Percentiles rank a stretch among this genome's conserved stretches.
Conservation (phyloP, 2,329 filamentous ascomycete species). For the Neofusicoccum umdonicola region DNA sequence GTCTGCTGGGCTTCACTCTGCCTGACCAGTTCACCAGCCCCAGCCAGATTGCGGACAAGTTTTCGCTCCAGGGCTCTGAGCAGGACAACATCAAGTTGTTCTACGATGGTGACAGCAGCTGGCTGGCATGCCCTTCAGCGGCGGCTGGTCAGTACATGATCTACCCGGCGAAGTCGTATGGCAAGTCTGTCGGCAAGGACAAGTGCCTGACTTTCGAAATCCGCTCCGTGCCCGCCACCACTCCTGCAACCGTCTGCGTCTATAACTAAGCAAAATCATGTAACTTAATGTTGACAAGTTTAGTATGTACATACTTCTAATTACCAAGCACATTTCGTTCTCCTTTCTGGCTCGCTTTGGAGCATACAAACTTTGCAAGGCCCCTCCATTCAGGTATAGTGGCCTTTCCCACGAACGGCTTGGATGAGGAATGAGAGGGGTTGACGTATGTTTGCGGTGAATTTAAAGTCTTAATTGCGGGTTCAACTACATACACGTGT, state of each 20-base stretch:
- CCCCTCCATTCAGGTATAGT: no score
- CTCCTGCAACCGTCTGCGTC: background rate
- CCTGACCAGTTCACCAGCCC: background rate
- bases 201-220: background rate
- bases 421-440: no score
- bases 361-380: no score
- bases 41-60: no score
- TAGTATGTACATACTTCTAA: no score
- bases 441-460: no score
- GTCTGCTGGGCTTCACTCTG: background rate
- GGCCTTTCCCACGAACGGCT: no score
- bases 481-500: no score
- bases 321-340: no score
- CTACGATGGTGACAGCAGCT: background rate
- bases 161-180: background rate
- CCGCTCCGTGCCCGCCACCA: background rate
- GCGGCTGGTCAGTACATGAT: background rate
- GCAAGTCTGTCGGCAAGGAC: background rate
- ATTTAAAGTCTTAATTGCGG: no score
- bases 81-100: background rate
- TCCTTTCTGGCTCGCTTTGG: no score
- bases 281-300: background rate
- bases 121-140: background rate
- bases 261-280: background rate
- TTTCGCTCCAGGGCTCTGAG: background rate